phyloP scores from a whole-genome alignment of 148 eudicot species.

The Amaranthus palmeri region DNA sequence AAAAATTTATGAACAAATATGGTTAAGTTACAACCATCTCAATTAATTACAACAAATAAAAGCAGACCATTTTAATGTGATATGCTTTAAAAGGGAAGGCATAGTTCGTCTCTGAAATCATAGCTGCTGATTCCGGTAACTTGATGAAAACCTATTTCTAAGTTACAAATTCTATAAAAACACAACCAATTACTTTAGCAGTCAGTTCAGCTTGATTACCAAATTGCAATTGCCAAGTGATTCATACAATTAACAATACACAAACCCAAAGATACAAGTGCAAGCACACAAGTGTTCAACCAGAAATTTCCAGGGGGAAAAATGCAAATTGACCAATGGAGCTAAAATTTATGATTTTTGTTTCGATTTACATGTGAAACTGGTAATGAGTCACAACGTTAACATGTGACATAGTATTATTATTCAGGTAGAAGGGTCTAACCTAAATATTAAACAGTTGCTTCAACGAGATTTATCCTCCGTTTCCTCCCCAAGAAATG shows the following conservation, averaged over 20 bases:
- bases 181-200: neutral
- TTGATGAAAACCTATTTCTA: neutral
- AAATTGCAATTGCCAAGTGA: neutral
- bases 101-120: too few relatives aligned
- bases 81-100: too few relatives aligned
- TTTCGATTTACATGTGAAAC: neutral
- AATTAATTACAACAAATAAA: neutral
- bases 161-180: neutral
- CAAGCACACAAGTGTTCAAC: neutral
- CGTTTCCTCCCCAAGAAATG: too few relatives aligned
- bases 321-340: neutral
- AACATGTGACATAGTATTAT: too few relatives aligned
- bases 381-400: too few relatives aligned
- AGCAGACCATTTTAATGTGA: neutral
- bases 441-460: too few relatives aligned
- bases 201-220: neutral
- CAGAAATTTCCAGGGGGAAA: neutral
- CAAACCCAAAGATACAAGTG: neutral
- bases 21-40: neutral
- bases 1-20: neutral
- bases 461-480: too few relatives aligned
- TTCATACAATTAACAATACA: neutral
- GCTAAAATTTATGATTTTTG: neutral
- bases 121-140: too few relatives aligned
- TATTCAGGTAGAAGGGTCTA: too few relatives aligned